These are phyloP conservation scores for Alternaria sp. DNA, from an alignment of 2,329 filamentous ascomycete genomes.

Conservation along the genomic window DNA sequence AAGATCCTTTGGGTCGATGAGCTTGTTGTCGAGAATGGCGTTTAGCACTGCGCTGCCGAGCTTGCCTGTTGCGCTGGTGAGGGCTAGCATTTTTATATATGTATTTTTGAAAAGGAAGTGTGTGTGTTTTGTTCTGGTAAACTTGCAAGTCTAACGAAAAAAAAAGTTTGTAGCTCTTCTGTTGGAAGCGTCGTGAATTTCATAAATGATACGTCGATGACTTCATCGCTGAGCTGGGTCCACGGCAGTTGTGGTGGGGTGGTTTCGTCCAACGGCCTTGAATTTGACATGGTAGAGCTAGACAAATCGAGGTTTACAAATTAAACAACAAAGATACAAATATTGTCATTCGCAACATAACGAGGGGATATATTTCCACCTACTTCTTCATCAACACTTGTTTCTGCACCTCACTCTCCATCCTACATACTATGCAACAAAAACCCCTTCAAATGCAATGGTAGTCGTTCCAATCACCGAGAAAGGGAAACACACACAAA, in stretches of 20 bases:
- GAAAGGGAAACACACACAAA: background rate
- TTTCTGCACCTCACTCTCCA: background rate
- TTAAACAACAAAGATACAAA: background rate
- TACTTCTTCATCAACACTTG: background rate
- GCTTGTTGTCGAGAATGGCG: slow-evolving; percentile 54
- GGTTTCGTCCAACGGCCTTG: background rate
- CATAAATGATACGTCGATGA: slow-evolving; percentile 1
- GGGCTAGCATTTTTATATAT: slow-evolving; percentile 45
- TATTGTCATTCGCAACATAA: background rate
- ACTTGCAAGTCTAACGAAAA: background rate
- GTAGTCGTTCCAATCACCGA: background rate
- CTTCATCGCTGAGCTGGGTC: slow-evolving; percentile 2
- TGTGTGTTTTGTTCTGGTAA: too few species aligned
- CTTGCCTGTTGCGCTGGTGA: slow-evolving; percentile 58
- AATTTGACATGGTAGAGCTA: background rate
- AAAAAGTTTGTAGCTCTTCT: background rate
- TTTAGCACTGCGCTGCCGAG: slow-evolving; percentile 56
- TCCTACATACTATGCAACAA: background rate
- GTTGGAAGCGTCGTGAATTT: background rate
- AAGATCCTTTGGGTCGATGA: slow-evolving; percentile 51
- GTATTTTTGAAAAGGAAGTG: background rate
- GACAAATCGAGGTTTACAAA: background rate
- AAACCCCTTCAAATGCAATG: background rate
- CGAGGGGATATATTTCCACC: background rate
- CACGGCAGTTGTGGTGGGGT: slow-evolving; percentile 5